Evolutionary conservation across 2,329 filamentous ascomycete genomes (phyloP), one percentile per base, ranked within the genome.

Genomic region (Fusarium verrucosum): DNA sequence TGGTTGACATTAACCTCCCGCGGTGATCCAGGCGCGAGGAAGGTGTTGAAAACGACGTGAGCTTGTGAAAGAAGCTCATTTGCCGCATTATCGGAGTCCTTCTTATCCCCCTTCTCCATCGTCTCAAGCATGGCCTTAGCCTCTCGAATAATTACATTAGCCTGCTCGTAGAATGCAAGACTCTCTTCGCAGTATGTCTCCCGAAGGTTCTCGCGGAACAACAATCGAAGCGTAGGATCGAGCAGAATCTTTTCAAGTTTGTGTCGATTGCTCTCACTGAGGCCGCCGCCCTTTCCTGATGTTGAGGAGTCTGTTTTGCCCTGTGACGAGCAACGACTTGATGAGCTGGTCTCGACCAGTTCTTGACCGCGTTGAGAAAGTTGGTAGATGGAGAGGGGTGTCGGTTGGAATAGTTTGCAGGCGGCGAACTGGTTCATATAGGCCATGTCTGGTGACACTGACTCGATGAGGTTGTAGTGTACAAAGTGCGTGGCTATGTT

Each of bases 1-100:
- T 98, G 94, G 75, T 99, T 95, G 71, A 98, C 98, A 79, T 98
- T 98, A 57, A 98, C 86, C 79, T 99, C 94, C 75, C 94, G 97
- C 2, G 94, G 95, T 40, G 94, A 97, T 2, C 95, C 95, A 4
- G 94, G 95, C 0, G 94, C 95, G 65, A 99, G 80, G 80, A 97
- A 99, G n/a, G 94, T 95, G 73, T 98, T 99, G 85, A 98, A 99
- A 64, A 97, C 89, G 70, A 92, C 92, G 79, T 99, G 98, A 4
- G 94, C 94, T 65, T 94, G 92, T 19, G 95, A 95, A 77, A 99
- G 88, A 19, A 94, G 97, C 80, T 98, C 94, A 74, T 95, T 91
- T 72, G 97, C 92, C 7, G 89, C 87, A 74, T 97, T 94, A 67
- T 94, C 86, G 53, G 84, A 83, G 26, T 83, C 84, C 37, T 86